Base-by-base conservation (phyloP, 2,329 filamentous ascomycete genomes). In the Cladosporium austrohemisphaericum region DNA sequence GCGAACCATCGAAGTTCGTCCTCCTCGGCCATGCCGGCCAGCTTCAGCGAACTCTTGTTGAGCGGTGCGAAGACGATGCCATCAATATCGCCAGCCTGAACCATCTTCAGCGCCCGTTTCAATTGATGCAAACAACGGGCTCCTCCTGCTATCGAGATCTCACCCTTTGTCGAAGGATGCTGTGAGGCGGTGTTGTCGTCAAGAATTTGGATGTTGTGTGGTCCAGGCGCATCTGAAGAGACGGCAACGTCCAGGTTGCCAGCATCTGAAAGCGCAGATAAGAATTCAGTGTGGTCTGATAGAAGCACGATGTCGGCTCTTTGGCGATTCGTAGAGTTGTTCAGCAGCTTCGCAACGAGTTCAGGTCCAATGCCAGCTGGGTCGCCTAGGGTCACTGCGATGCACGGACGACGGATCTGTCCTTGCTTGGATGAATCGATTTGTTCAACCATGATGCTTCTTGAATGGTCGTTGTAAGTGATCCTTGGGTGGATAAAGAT, bases 1-100 rank as follows among this genome's bases (percentile, higher is more conserved):
- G 50, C 52, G 33, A 54, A 52, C 52, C 52, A 54, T 11, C 52
- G 45, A 11, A 54, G 41, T 29, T 54, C 52, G 23, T 54, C 50
- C 33, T 54, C 52, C 26, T 54, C 50, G 11, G 32, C 28, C 52
- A 52, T 52, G 20, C 52, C 52, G 5, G 52, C 52, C n/a, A 49
- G 43, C n/a, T 54, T 50, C n/a, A 54, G 41, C 14, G 52, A 54
- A 29, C 43, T 54, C 23, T 54, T 54, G 41, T 54, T 54, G 20
- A 54, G 32, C 2, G 52, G 52, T 7, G 52, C 50, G 19, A 54
- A 54, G 19, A 54, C 52, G 3, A 54, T 49, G 14, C 32, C 52
- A 32, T 54, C 52, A 4, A 52, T 48, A 4, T 50, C 38, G 10
- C 46, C 50, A 3, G 29, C 32, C 7, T 33, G 33, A 32, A 41